Base-by-base conservation (phyloP, 768 basidiomycete species). In the Boletus reticuloceps region DNA sequence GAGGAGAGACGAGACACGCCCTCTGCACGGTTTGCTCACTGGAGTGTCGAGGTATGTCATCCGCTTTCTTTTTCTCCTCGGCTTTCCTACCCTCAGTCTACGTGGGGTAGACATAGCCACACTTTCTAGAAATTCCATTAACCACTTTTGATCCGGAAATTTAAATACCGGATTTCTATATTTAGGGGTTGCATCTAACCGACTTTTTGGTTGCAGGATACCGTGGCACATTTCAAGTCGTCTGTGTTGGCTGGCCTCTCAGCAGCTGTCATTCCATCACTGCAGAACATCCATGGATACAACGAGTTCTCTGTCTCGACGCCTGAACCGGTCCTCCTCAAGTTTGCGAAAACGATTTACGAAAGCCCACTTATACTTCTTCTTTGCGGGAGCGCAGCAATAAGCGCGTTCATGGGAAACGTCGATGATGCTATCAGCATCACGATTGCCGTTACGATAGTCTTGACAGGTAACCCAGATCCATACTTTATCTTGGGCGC, bases 361-460 rank as follows among this genome's bases (percentile, higher is more conserved):
- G 95, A 98, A 74, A 92, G 86, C 65, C 95, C 96, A 2, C 75
- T 98, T 4, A 97, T 96, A 65, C 75, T 98, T 22, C 77, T 98
- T 3, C 76, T 98, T 36, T 88, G 96, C 56, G 96, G 85, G 27
- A 97, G 94, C 67, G 94, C 95, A 1, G 76, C 82, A 17, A 84
- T 98, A 39, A 95, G 93, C 66, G 91, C 89, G 3, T 67, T 94
- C 46, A 91, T 98, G 85, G 96, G 96, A n/a, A 96, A 97, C 64
- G 74, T 90, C 36, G 94, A 98, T 68, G 95, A 98, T 65, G 95
- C 96, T 6, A 74, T 94, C 60, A 95, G 93, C 66, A 98, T 98
- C 58, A 87, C 89, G 2, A 79, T 96, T 11, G 95, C 95, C 27
- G 89, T 98, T 17, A 73, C 91, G 29, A 98, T 98, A 53, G 95